These are phyloP conservation scores for Penicillium sp. DNA, from an alignment of 2,329 filamentous ascomycete genomes.

Conservation along the genomic window DNA sequence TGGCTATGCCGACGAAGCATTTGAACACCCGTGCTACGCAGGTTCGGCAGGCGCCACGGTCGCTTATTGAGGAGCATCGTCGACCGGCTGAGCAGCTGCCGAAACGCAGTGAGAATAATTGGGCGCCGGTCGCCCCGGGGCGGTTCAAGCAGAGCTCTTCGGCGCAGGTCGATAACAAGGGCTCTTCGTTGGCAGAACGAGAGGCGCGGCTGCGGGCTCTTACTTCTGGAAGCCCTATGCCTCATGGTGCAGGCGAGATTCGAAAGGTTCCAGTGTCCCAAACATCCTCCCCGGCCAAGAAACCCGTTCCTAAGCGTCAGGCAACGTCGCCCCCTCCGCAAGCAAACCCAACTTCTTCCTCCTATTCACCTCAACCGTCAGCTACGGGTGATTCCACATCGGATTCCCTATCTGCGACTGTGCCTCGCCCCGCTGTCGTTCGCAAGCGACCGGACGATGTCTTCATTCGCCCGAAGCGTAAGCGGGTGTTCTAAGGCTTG, in stretches of 20 bases:
- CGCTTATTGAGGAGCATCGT: slow-evolving; percentile 44
- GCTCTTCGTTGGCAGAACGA: slow-evolving; percentile 12
- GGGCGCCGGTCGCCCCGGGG: slow-evolving; percentile 18
- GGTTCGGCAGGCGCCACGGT: slow-evolving; percentile 40
- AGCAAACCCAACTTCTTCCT: not conserved
- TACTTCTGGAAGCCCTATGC: slow-evolving; percentile 25
- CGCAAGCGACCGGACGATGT: slow-evolving; percentile 34
- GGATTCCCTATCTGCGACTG: not conserved
- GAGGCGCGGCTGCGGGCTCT: slow-evolving; percentile 23
- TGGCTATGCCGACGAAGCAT: slow-evolving; percentile 43
- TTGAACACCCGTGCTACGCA: slow-evolving; percentile 39
- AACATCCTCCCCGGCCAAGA: slow-evolving; percentile 2
- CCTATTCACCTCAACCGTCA: not conserved
- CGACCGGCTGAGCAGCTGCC: slow-evolving; percentile 24
- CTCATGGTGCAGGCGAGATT: not conserved
- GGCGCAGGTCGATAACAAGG: not conserved
- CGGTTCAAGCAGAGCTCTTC: slow-evolving; percentile 6
- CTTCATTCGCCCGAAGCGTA: slow-evolving; percentile 32
- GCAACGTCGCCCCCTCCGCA: slow-evolving; percentile 11
- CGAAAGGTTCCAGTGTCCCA: not conserved
- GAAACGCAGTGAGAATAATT: slow-evolving; percentile 8
- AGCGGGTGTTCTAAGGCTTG: not conserved
- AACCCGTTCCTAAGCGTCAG: slow-evolving; percentile 9
- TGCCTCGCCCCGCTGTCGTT: slow-evolving; percentile 21
- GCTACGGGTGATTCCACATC: not conserved